phyloP scores from a whole-genome alignment of 2,329 filamentous ascomycete genomes.

The Beauveria medogensis region DNA sequence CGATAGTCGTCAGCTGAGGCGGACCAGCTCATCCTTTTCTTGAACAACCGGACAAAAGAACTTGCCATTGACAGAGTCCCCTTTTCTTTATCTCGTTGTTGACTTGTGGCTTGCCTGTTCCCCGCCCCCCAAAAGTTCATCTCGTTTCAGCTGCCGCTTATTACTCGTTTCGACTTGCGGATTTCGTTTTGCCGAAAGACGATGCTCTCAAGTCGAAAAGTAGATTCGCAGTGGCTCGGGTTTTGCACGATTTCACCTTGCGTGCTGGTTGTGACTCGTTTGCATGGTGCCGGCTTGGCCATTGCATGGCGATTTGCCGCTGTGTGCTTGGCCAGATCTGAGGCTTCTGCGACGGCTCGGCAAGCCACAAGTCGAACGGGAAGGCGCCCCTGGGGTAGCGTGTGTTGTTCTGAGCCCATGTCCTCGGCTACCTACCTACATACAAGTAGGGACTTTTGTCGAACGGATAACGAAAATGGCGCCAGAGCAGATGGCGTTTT shows the following conservation, averaged over 20 bases:
- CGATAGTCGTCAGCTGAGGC: conserved; percentile 3
- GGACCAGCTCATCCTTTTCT: background rate
- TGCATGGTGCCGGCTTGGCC: conserved; percentile 7
- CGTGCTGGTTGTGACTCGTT: background rate
- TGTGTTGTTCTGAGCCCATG: background rate
- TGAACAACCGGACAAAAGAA: background rate
- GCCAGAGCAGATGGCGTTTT: background rate
- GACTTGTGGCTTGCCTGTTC: background rate
- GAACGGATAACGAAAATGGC: background rate
- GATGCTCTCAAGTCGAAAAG: background rate
- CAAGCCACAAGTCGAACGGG: background rate
- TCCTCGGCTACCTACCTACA: background rate
- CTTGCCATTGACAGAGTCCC: background rate
- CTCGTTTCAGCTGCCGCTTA: background rate
- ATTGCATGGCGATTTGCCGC: conserved; percentile 10
- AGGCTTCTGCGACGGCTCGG: background rate
- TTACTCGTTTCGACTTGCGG: background rate
- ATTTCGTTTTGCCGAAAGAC: background rate
- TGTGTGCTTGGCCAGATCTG: conserved; percentile 8
- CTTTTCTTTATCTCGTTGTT: background rate
- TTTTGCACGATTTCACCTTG: background rate
- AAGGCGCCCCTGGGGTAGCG: background rate
- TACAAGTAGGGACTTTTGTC: conserved; percentile 1
- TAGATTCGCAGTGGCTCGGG: background rate
- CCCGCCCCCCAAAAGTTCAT: background rate